Evolutionary conservation across 805 yeast genomes (phyloP).

Genomic region (Wickerhamomyces xylosicus): DNA sequence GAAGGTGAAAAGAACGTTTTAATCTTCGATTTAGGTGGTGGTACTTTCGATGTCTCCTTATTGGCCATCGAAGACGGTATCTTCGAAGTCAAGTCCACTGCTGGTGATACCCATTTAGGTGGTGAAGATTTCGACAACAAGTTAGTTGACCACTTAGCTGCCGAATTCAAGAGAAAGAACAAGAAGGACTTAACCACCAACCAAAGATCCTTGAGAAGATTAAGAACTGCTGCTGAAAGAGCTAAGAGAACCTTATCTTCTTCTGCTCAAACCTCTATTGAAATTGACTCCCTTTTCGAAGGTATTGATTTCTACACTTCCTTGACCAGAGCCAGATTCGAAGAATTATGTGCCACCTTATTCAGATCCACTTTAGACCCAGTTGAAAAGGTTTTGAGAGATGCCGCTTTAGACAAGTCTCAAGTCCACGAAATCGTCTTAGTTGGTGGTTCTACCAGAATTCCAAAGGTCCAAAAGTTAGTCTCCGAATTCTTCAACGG

Average conservation of each 20-base stretch:
- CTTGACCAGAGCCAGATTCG: slow-evolving; percentile 94
- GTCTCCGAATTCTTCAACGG: slow-evolving; percentile 96
- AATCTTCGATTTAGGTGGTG: slow-evolving; percentile 95
- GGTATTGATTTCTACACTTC: slow-evolving; percentile 96
- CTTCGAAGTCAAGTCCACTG: slow-evolving; percentile 90
- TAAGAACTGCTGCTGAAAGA: slow-evolving; percentile 51
- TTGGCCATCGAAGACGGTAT: slow-evolving; percentile 92
- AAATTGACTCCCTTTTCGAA: slow-evolving; percentile 89
- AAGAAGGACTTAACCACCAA: slow-evolving; percentile 85
- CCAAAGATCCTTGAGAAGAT: slow-evolving; percentile 96
- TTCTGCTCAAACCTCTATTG: slow-evolving; percentile 89
- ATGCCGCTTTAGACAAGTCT: slow-evolving; percentile 83
- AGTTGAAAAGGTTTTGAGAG: slow-evolving; percentile 89
- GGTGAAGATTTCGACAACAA: slow-evolving; percentile 38
- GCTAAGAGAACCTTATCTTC: slow-evolving; percentile 91
- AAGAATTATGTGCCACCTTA: slow-evolving; percentile 88
- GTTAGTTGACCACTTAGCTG: slow-evolving; percentile 83
- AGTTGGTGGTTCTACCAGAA: slow-evolving; percentile 98
- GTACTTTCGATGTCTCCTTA: slow-evolving; percentile 94
- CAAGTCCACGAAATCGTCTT: slow-evolving; percentile 85
- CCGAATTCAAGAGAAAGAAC: slow-evolving; percentile 95
- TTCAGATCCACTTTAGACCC: slow-evolving; percentile 93
- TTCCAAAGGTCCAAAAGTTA: slow-evolving; percentile 92
- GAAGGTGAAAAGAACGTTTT: slow-evolving; percentile 79
- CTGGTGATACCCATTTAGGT: slow-evolving; percentile 23